Evolutionary conservation across 768 basidiomycete species (phyloP).

Genomic region (Ramaria sp.): DNA sequence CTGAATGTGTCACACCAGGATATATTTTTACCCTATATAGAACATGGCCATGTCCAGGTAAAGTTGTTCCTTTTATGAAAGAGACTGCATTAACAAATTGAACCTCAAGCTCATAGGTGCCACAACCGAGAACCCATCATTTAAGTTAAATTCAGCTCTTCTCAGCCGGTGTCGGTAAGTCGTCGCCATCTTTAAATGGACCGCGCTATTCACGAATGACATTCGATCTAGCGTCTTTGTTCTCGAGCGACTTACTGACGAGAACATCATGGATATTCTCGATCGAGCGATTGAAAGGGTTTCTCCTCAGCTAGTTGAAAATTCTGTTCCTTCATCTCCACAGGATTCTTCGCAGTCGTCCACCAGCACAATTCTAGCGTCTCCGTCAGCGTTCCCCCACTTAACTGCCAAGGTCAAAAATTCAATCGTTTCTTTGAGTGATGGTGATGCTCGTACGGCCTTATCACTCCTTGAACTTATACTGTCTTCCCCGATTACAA

Average conservation of each 20-base stretch:
- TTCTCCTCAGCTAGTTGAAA: constrained; percentile 11
- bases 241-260: constrained; percentile 53
- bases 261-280: constrained; percentile 50
- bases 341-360: constrained; percentile 1
- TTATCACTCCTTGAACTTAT: constrained; percentile 68
- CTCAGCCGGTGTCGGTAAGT: constrained; percentile 67
- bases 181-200: no score
- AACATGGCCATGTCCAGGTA: constrained; percentile 65
- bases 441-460: constrained; percentile 69
- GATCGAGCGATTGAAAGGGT: constrained; percentile 35
- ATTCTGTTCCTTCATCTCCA: constrained; percentile 9
- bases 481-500: constrained; percentile 30
- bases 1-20: constrained; percentile 33
- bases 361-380: not conserved
- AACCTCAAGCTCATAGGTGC: constrained; percentile 55
- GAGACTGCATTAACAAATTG: not conserved
- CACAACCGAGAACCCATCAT: constrained; percentile 85
- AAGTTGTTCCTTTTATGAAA: constrained; percentile 4
- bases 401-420: constrained; percentile 36
- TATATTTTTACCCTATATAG: constrained; percentile 71
- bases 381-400: constrained; percentile 22
- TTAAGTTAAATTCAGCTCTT: constrained; percentile 64
- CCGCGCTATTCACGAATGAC: constrained; percentile 10
- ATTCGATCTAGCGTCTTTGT: constrained; percentile 52
- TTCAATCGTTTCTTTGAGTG: constrained; percentile 41